Percentiles rank a stretch among this genome's conserved stretches.
Evolutionary conservation across 345 rosid genomes (phyloP).

Genomic region (Brassica cretica): DNA sequence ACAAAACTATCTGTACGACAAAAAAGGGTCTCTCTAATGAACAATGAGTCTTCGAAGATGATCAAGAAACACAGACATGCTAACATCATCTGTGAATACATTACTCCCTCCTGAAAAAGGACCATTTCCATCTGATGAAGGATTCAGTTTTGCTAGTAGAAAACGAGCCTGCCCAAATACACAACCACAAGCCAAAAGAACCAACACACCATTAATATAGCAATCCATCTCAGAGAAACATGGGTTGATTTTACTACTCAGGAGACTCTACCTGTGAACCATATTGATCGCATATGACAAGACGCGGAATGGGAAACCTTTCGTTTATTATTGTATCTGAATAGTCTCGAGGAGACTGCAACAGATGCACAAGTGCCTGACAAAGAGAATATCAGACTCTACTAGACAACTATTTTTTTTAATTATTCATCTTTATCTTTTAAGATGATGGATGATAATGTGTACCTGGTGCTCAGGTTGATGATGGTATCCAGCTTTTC

Average conservation of each 20-base stretch:
- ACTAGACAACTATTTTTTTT: not conserved
- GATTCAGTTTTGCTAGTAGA: slow-evolving; percentile 90
- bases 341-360: slow-evolving; percentile 71
- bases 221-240: not conserved
- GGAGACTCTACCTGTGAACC: slow-evolving; percentile 78
- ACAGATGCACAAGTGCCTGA: slow-evolving; percentile 79
- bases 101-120: slow-evolving; percentile 56
- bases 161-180: slow-evolving; percentile 73
- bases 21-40: slow-evolving; percentile 37
- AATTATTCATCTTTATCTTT: not conserved
- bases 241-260: not conserved
- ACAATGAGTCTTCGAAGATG: slow-evolving; percentile 89
- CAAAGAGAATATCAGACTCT: slow-evolving; percentile 13
- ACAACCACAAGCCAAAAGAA: slow-evolving; percentile 4
- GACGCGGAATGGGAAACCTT: slow-evolving; percentile 92
- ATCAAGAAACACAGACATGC: slow-evolving; percentile 91
- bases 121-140: slow-evolving; percentile 66
- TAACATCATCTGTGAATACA: slow-evolving; percentile 88
- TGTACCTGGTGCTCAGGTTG: slow-evolving; percentile 91
- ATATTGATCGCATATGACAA: slow-evolving; percentile 91
- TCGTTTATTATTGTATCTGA: slow-evolving; percentile 66
- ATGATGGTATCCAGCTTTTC: slow-evolving; percentile 86
- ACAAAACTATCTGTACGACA: slow-evolving; percentile 15
- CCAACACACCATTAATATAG: not conserved
- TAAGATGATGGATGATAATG: slow-evolving; percentile 9